These are phyloP conservation scores for Pyrenophora graminea DNA, from an alignment of 2,329 filamentous ascomycete genomes.

Conservation along the genomic window DNA sequence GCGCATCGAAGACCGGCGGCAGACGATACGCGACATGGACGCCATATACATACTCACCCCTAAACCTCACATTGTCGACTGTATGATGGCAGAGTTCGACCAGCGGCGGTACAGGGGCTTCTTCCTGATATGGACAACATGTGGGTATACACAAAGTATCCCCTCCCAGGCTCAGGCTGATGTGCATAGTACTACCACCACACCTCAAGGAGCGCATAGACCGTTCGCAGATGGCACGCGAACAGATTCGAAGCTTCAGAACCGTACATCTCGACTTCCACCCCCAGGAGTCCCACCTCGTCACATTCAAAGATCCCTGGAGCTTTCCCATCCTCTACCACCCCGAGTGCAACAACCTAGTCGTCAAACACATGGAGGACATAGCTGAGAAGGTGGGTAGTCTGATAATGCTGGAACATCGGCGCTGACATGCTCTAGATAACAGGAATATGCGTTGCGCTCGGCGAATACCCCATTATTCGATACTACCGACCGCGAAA, in stretches of 20 bases:
- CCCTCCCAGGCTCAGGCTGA: neutral
- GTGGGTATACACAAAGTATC: conserved; percentile 40
- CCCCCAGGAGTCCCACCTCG: conserved; percentile 85
- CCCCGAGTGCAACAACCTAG: conserved; percentile 81
- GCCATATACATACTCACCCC: conserved; percentile 91
- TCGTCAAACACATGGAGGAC: conserved; percentile 79
- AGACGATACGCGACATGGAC: conserved; percentile 86
- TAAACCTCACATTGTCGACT: conserved; percentile 86
- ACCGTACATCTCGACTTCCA: conserved; percentile 87
- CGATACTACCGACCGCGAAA: conserved; percentile 82
- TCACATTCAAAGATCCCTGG: conserved; percentile 93
- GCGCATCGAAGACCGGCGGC: conserved; percentile 83
- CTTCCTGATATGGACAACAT: conserved; percentile 83
- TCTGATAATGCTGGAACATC: neutral
- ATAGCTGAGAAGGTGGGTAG: conserved; percentile 79
- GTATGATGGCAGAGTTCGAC: conserved; percentile 89
- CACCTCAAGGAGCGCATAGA: conserved; percentile 75
- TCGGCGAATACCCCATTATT: conserved; percentile 93
- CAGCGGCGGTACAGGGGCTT: conserved; percentile 76
- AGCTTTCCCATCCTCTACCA: conserved; percentile 94
- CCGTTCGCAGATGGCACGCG: conserved; percentile 67
- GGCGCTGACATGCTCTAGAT: conserved; percentile 58
- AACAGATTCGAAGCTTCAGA: conserved; percentile 78
- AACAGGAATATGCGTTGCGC: conserved; percentile 81
- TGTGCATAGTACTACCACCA: conserved; percentile 64